Percentiles rank a stretch among this genome's conserved stretches.
These are phyloP conservation scores for Coemansia sp. DNA, from an alignment of 192 early-diverging fungal species.

Conservation along the genomic window DNA sequence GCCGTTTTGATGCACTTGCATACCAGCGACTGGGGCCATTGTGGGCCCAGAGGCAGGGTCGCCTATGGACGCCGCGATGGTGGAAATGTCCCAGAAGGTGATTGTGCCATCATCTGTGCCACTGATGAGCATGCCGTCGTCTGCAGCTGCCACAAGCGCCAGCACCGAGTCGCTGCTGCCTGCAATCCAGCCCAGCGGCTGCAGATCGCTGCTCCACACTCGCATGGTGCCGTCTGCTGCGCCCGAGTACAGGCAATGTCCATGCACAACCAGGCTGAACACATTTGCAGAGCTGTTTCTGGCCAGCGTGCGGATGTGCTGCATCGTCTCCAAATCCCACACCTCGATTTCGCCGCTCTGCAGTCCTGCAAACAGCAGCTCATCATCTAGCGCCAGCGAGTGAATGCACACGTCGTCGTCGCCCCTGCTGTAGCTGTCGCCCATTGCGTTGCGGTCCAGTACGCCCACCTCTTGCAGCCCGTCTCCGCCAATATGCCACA, in stretches of 20 bases:
- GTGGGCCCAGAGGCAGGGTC: not conserved
- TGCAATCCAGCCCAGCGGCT: conserved; percentile 52
- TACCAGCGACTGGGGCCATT: not conserved
- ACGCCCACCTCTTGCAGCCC: conserved; percentile 24
- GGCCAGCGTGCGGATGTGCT: conserved; percentile 42
- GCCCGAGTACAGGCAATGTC: conserved; percentile 56
- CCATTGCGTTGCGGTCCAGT: conserved; percentile 18
- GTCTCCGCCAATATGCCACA: conserved; percentile 32
- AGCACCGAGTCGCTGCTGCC: conserved; percentile 60
- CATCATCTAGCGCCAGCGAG: conserved; percentile 64
- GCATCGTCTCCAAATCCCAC: conserved; percentile 73
- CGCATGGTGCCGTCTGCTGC: conserved; percentile 69
- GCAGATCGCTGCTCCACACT: conserved; percentile 65
- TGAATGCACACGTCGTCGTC: conserved; percentile 55
- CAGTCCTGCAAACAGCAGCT: conserved; percentile 68
- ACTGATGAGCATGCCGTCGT: conserved; percentile 54
- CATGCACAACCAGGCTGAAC: conserved; percentile 52
- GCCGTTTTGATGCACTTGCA: not conserved
- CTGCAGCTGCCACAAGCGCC: conserved; percentile 35
- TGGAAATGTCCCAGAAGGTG: conserved; percentile 57
- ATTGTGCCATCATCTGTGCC: conserved; percentile 63
- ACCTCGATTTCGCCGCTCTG: conserved; percentile 73
- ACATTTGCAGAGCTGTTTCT: conserved; percentile 54
- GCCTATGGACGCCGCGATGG: not conserved
- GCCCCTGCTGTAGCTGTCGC: conserved; percentile 13